Evolutionary conservation across 225 moss, liverwort and hornwort genomes (phyloP).

Genomic region (Anthoceros angustus): DNA sequence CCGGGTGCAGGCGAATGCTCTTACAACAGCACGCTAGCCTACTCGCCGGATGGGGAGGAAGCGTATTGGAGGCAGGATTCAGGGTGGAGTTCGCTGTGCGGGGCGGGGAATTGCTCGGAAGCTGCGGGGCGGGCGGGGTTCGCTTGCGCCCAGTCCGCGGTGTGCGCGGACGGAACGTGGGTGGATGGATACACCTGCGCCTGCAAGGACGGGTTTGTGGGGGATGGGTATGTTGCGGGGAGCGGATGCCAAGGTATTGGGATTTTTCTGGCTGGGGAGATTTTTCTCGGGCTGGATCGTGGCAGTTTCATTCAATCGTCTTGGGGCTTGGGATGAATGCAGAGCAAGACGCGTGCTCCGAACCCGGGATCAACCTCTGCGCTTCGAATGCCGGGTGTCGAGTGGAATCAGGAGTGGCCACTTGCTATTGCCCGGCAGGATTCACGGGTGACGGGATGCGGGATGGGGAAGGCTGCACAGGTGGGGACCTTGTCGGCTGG

Average conservation of each 20-base stretch:
- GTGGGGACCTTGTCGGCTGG: not conserved
- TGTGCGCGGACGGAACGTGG: not conserved
- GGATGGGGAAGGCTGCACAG: not conserved
- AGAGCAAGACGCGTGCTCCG: not conserved
- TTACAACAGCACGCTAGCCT: too few species aligned
- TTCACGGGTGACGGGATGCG: not conserved
- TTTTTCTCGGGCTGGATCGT: not conserved
- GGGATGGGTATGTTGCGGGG: not conserved
- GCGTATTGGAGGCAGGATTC: not conserved
- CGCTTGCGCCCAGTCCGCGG: not conserved
- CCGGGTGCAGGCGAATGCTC: too few species aligned
- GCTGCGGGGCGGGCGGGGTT: not conserved
- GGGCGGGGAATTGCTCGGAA: not conserved
- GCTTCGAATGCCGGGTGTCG: not conserved
- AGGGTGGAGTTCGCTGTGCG: not conserved
- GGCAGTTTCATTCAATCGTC: not conserved
- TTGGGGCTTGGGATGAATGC: not conserved
- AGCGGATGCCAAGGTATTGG: not conserved
- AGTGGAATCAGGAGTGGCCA: not conserved
- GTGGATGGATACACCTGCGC: not conserved
- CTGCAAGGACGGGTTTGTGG: not conserved
- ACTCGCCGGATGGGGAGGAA: not conserved
- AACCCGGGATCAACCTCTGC: not conserved
- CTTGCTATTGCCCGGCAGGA: not conserved
- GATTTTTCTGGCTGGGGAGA: not conserved